Evolutionary conservation across 2,329 filamentous ascomycete species (phyloP).

Genomic region (Akanthomyces uredinophilus): DNA sequence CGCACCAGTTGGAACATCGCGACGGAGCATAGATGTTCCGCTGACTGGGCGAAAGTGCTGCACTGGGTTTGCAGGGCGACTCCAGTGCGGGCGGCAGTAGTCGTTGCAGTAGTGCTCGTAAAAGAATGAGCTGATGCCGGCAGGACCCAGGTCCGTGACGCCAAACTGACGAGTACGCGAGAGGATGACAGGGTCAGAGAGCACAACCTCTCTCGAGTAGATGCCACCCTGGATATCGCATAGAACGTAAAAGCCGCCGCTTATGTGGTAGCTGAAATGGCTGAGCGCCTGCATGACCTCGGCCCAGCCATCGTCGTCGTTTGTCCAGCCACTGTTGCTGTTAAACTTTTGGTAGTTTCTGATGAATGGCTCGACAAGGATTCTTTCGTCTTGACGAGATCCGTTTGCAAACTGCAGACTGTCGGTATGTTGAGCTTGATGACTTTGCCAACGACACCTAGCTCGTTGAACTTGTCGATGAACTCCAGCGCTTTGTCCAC

Average conservation of each 20-base stretch:
- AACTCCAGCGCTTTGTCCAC: conserved; percentile 19
- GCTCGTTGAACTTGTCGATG: conserved; percentile 31
- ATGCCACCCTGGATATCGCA: conserved; percentile 40
- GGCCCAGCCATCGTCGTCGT: conserved; percentile 26
- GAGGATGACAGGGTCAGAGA: conserved; percentile 39
- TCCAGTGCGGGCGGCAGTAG: conserved; percentile 24
- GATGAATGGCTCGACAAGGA: conserved; percentile 35
- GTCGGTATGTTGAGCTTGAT: conserved; percentile 21
- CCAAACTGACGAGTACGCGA: conserved; percentile 33
- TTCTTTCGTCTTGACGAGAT: conserved; percentile 18
- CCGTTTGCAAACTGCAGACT: not conserved
- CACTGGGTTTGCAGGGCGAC: not conserved
- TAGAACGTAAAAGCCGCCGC: conserved; percentile 32
- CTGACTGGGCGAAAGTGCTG: not conserved
- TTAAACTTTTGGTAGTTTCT: conserved; percentile 40
- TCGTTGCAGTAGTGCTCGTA: conserved; percentile 30
- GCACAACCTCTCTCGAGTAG: conserved; percentile 30
- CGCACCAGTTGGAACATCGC: not conserved
- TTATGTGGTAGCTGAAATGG: conserved; percentile 38
- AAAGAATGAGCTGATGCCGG: conserved; percentile 37
- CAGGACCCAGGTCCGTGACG: conserved; percentile 33
- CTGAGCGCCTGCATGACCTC: conserved; percentile 38
- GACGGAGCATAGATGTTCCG: not conserved
- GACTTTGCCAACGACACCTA: conserved; percentile 24
- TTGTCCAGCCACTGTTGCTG: conserved; percentile 37